Conservation (phyloP, 129 eudicot species). For the Calendula officinalis region DNA sequence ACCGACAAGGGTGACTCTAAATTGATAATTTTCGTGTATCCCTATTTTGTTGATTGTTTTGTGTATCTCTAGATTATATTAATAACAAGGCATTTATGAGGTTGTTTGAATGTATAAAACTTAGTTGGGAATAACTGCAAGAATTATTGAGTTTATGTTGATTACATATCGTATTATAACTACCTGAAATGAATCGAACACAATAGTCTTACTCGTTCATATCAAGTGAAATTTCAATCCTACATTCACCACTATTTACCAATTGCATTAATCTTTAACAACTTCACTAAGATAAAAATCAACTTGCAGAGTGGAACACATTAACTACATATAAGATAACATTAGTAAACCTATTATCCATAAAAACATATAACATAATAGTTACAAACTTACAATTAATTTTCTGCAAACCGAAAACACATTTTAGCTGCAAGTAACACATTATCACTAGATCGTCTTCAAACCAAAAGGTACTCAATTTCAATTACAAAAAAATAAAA, state of each 20-base stretch:
- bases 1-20: too few relatives aligned
- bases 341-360: conserved; percentile 13
- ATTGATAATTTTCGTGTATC: too few relatives aligned
- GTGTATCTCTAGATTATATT: too few relatives aligned
- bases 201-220: too few relatives aligned
- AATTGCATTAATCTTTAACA: conserved; percentile 1
- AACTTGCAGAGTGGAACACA: neutral
- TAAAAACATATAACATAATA: neutral
- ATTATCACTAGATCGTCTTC: conserved; percentile 3
- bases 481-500: neutral
- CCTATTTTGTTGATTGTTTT: too few relatives aligned
- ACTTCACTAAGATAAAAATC: neutral
- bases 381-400: neutral
- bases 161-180: too few relatives aligned
- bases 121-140: too few relatives aligned
- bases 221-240: too few relatives aligned
- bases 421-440: neutral
- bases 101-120: too few relatives aligned
- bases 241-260: neutral
- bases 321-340: too few relatives aligned
- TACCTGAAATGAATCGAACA: neutral
- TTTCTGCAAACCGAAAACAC: neutral
- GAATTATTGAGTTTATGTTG: too few relatives aligned
- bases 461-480: conserved; percentile 9
- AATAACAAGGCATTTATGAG: too few relatives aligned